Base-by-base conservation (phyloP, 2,329 filamentous ascomycete species). In the Sclerotinia spermophila region DNA sequence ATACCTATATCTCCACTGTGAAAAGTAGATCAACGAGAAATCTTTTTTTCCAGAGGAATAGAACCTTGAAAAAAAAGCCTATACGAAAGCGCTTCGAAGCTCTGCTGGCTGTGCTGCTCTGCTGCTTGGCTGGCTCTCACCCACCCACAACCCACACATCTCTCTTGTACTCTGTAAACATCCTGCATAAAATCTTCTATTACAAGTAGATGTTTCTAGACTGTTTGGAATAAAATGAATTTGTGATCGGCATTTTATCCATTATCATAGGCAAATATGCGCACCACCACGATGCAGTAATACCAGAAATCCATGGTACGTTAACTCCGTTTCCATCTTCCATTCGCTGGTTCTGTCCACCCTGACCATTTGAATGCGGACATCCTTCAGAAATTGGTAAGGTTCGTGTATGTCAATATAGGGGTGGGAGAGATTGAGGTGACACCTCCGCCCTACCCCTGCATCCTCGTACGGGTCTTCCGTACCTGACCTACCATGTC, bases 401-500 rank as follows among this genome's bases (percentile, higher is more conserved):
- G 44, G 61, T 27, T 64, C 51, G 61, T 35, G 60, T 64, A 64
- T 51, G 30, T 33, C 56, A 59, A 13, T 27, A 55, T 33, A 59
- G 21, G 21, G 38, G 44, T 64, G 44, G 61, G 33, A 65, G 61
- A 51, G 44, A 24, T 35, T 68, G 53, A 60, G 53, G 58, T 64
- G 67, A 40, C 33, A 69, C 38, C 58, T 61, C 56, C 53, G 65
- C 65, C 58, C 30, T 69, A 44, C 67, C 67, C 67, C 56, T 69
- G 67, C 67, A 64, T 69, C 27, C 30, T 64, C 55, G 56, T 33
- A 62, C 67, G 17, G 55, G 35, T 42, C 33, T 44, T 44, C 30
- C 42, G 44, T 61, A 61, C 56, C 61, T 65, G 45, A 33, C 59
- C n/a, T 44, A 61, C n/a, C 38, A 27, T 60, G 61, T 65, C 24